Evolutionary conservation across 306 rosid species (phyloP).

Genomic region (Purshia tridentata): DNA sequence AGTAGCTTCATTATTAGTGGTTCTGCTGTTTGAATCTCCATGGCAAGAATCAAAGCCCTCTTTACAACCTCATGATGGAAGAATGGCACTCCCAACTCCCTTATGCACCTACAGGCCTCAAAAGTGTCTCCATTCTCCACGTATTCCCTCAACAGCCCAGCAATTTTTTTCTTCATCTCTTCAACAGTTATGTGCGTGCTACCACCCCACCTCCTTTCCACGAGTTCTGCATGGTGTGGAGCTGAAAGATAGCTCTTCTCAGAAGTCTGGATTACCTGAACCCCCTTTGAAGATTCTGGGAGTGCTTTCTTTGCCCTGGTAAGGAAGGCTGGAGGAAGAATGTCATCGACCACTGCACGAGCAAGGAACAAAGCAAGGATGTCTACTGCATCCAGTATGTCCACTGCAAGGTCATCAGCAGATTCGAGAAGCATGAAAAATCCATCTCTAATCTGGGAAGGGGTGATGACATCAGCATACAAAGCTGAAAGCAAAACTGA

Average conservation of each 20-base stretch:
- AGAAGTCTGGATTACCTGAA: slow-evolving; percentile 74
- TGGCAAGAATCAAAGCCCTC: slow-evolving; percentile 81
- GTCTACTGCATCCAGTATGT: slow-evolving; percentile 90
- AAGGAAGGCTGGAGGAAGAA: slow-evolving; percentile 90
- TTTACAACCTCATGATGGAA: slow-evolving; percentile 99
- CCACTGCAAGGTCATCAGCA: slow-evolving; percentile 96
- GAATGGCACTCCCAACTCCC: slow-evolving; percentile 92
- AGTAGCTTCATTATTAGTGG: slow-evolving; percentile 62
- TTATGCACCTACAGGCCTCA: slow-evolving; percentile 92
- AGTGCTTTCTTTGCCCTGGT: slow-evolving; percentile 83
- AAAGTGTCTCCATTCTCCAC: slow-evolving; percentile 76
- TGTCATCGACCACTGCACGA: slow-evolving; percentile 98
- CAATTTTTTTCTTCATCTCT: slow-evolving; percentile 87
- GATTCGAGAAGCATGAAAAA: slow-evolving; percentile 91
- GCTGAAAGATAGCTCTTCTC: slow-evolving; percentile 98
- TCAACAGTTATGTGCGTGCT: slow-evolving; percentile 95
- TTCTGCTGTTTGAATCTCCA: slow-evolving; percentile 77
- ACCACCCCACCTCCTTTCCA: slow-evolving; percentile 98
- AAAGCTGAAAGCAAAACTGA: slow-evolving; percentile 90
- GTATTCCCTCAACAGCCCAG: slow-evolving; percentile 74
- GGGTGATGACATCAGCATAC: slow-evolving; percentile 93
- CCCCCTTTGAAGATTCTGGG: slow-evolving; percentile 83
- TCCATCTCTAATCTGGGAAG: slow-evolving; percentile 88
- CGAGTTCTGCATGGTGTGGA: slow-evolving; percentile 98
- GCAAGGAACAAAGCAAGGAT: slow-evolving; percentile 91